These are phyloP conservation scores for Albatrellus ellisii DNA, from an alignment of 768 basidiomycete species.

Conservation along the genomic window DNA sequence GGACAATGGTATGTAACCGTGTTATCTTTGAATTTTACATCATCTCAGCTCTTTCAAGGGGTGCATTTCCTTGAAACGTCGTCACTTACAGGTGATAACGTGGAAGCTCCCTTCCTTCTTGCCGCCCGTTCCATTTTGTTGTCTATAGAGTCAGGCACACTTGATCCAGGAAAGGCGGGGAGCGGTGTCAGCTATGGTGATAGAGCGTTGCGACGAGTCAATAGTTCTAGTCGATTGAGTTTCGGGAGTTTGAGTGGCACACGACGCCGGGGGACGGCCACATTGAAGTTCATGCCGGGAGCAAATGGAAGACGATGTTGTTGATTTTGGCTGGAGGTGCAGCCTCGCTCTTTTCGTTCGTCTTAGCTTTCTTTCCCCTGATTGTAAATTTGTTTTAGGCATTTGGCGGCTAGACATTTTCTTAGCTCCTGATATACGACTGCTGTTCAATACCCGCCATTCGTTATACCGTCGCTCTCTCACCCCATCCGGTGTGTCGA, in stretches of 20 bases:
- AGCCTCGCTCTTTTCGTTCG: neutral
- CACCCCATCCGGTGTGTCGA: slow-evolving; percentile 15
- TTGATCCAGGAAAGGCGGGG: slow-evolving; percentile 90
- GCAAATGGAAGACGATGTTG: slow-evolving; percentile 41
- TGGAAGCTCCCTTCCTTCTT: slow-evolving; percentile 84
- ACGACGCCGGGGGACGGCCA: slow-evolving; percentile 44
- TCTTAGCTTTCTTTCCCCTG: slow-evolving; percentile 1
- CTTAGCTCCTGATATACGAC: slow-evolving; percentile 2
- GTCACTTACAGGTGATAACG: slow-evolving; percentile 84
- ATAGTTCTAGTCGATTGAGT: slow-evolving; percentile 79
- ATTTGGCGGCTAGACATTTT: slow-evolving; percentile 1
- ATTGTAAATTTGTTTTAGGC: neutral
- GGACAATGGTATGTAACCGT: slow-evolving; percentile 59
- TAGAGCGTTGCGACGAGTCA: slow-evolving; percentile 80
- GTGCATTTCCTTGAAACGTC: slow-evolving; percentile 92
- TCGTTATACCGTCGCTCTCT: slow-evolving; percentile 24
- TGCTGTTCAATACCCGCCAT: slow-evolving; percentile 25
- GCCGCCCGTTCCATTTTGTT: slow-evolving; percentile 81
- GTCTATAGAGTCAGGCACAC: slow-evolving; percentile 77
- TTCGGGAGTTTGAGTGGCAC: slow-evolving; percentile 71
- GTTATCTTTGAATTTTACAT: neutral
- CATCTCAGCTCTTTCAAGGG: slow-evolving; percentile 31
- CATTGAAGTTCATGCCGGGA: slow-evolving; percentile 47
- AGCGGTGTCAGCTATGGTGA: slow-evolving; percentile 97
- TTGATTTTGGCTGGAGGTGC: slow-evolving; percentile 22